phyloP scores from a whole-genome alignment of 371 early-diverging fungal species.

The Apophysomyces elegans region DNA sequence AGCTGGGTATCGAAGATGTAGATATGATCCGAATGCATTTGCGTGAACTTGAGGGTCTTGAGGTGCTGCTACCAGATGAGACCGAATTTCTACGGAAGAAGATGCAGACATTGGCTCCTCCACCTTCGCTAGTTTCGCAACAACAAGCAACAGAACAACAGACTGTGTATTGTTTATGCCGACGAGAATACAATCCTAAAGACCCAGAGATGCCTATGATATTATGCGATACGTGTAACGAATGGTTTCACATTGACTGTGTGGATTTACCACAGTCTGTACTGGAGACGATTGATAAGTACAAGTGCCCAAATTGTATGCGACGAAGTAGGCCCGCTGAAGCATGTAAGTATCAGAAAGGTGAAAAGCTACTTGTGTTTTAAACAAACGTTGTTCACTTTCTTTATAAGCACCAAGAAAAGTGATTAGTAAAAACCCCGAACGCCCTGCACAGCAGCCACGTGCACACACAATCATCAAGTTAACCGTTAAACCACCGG shows the following conservation, averaged over 20 bases:
- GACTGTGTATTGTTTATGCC: conserved; percentile 47
- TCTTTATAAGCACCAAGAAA: neutral
- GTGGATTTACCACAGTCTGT: conserved; percentile 30
- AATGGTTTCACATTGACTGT: conserved; percentile 64
- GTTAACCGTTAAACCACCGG: conserved; percentile 19
- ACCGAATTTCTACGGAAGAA: conserved; percentile 50
- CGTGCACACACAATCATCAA: conserved; percentile 10
- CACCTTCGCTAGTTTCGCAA: conserved; percentile 15
- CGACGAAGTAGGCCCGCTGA: neutral
- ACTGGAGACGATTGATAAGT: conserved; percentile 28
- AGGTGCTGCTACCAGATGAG: conserved; percentile 51
- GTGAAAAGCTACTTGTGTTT: neutral
- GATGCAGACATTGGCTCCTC: conserved; percentile 38
- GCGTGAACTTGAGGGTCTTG: conserved; percentile 64
- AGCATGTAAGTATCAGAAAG: neutral
- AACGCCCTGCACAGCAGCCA: conserved; percentile 1
- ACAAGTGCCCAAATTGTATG: conserved; percentile 24
- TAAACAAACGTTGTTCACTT: neutral
- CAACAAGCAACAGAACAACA: conserved; percentile 12
- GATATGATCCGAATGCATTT: conserved; percentile 46
- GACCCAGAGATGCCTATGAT: conserved; percentile 47
- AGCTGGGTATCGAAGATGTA: conserved; percentile 40
- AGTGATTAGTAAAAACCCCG: neutral
- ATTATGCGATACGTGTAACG: conserved; percentile 63
- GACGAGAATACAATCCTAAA: conserved; percentile 22